Evolutionary conservation across 2,329 filamentous ascomycete species (phyloP).

Genomic region (Clarireedia paspali): DNA sequence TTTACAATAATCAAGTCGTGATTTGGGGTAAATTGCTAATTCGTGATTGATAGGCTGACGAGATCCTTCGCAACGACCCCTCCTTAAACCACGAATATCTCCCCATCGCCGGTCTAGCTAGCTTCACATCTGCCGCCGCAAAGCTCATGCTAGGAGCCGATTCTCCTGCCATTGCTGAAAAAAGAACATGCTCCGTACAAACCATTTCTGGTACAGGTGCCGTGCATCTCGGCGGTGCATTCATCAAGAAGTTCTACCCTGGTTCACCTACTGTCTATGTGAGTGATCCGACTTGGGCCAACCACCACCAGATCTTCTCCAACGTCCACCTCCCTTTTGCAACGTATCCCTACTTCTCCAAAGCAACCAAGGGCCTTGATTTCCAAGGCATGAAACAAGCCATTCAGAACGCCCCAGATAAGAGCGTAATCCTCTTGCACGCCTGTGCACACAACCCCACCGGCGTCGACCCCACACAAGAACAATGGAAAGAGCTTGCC

Average conservation of each 20-base stretch:
- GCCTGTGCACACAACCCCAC: slow-evolving; percentile 98
- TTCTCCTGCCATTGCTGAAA: slow-evolving; percentile 76
- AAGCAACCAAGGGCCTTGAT: slow-evolving; percentile 82
- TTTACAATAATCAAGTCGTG: slow-evolving; percentile 15
- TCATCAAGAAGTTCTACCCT: slow-evolving; percentile 86
- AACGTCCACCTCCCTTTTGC: slow-evolving; percentile 76
- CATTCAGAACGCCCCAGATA: slow-evolving; percentile 62
- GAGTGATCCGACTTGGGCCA: slow-evolving; percentile 94
- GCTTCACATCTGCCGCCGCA: slow-evolving; percentile 83
- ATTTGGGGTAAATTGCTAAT: neutral
- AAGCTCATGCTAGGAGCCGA: slow-evolving; percentile 77
- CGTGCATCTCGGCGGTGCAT: slow-evolving; percentile 85
- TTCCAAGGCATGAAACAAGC: slow-evolving; percentile 78
- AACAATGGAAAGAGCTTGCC: slow-evolving; percentile 92
- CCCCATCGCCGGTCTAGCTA: slow-evolving; percentile 80
- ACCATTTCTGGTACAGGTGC: slow-evolving; percentile 97
- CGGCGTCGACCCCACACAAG: slow-evolving; percentile 85
- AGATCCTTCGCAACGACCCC: slow-evolving; percentile 80
- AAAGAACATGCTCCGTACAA: slow-evolving; percentile 75
- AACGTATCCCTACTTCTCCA: slow-evolving; percentile 90
- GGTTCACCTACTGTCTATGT: slow-evolving; percentile 74
- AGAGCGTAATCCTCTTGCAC: slow-evolving; percentile 84
- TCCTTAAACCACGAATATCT: slow-evolving; percentile 97
- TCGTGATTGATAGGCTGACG: slow-evolving; percentile 63
- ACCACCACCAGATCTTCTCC: slow-evolving; percentile 97